phyloP scores from a whole-genome alignment of 2,329 filamentous ascomycete genomes.

The Pseudogymnoascus sp. region DNA sequence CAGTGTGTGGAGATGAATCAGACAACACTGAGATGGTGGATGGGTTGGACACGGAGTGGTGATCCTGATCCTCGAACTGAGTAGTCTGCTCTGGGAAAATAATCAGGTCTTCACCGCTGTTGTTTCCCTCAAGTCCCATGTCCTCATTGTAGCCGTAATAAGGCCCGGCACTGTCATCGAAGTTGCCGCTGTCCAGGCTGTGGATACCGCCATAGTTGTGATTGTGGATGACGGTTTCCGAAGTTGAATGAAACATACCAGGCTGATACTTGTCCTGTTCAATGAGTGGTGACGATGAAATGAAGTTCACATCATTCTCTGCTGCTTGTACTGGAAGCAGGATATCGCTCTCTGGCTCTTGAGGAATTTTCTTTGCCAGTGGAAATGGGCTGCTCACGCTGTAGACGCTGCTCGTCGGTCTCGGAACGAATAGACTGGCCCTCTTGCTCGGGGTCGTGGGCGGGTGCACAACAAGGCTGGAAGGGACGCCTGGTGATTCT shows the following conservation, averaged over 20 bases:
- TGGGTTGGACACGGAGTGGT: background rate
- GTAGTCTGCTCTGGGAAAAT: background rate
- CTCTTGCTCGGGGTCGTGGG: background rate
- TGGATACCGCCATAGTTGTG: background rate
- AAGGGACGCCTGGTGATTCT: background rate
- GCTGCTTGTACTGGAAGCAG: background rate
- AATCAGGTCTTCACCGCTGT: conserved; percentile 2
- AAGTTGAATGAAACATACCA: background rate
- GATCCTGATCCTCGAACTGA: background rate
- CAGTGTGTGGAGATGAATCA: background rate
- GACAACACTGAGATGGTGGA: background rate
- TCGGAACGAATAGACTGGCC: background rate
- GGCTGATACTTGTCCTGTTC: background rate
- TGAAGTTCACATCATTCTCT: background rate
- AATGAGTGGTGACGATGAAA: background rate
- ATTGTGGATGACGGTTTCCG: background rate
- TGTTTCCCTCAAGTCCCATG: background rate
- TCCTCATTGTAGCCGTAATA: conserved; percentile 3
- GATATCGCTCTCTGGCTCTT: background rate
- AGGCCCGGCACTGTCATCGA: background rate
- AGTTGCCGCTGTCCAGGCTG: background rate
- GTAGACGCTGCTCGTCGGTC: background rate
- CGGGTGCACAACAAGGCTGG: background rate
- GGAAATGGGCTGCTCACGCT: background rate
- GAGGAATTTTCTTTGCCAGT: background rate